Conservation (phyloP, 2,329 filamentous ascomycete species). For the Cercospora sp. region DNA sequence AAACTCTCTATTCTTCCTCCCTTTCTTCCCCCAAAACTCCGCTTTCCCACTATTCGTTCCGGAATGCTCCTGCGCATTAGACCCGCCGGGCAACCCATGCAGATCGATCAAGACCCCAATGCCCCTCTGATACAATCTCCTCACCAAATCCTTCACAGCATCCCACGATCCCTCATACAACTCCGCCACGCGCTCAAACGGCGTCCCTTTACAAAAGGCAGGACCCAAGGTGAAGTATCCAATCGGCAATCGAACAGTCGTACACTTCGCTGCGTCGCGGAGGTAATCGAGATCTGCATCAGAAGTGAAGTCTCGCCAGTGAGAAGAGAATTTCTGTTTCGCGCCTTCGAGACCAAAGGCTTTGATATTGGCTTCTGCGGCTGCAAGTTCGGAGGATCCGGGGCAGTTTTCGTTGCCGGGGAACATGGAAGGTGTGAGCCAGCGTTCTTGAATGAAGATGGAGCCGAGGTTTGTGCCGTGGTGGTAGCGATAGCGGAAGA, state of each 20-base stretch:
- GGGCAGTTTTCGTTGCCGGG: conserved; percentile 41
- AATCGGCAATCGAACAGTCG: conserved; percentile 60
- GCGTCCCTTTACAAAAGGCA: conserved; percentile 52
- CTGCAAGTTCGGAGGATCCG: conserved; percentile 54
- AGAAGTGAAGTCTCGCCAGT: conserved; percentile 55
- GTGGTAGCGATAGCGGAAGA: conserved; percentile 59
- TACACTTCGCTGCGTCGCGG: conserved; percentile 54
- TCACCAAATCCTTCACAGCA: conserved; percentile 51
- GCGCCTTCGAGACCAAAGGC: conserved; percentile 52
- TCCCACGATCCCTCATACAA: conserved; percentile 58
- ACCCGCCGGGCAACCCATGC: conserved; percentile 60
- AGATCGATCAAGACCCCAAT: conserved; percentile 61
- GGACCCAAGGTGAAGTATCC: conserved; percentile 60
- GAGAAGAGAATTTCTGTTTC: conserved; percentile 53
- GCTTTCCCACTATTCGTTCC: conserved; percentile 56
- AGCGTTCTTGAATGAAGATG: conserved; percentile 61
- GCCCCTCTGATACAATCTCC: conserved; percentile 48
- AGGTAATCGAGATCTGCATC: conserved; percentile 57
- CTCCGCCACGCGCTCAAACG: conserved; percentile 51
- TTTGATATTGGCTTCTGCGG: conserved; percentile 51
- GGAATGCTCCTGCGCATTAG: conserved; percentile 57
- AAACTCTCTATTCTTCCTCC: conserved; percentile 45
- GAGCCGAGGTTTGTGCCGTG: conserved; percentile 61
- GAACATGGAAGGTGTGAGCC: conserved; percentile 56
- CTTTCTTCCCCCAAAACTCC: conserved; percentile 51